These are phyloP conservation scores for Pseudogymnoascus sp. DNA, from an alignment of 2,329 filamentous ascomycete species.

Conservation along the genomic window DNA sequence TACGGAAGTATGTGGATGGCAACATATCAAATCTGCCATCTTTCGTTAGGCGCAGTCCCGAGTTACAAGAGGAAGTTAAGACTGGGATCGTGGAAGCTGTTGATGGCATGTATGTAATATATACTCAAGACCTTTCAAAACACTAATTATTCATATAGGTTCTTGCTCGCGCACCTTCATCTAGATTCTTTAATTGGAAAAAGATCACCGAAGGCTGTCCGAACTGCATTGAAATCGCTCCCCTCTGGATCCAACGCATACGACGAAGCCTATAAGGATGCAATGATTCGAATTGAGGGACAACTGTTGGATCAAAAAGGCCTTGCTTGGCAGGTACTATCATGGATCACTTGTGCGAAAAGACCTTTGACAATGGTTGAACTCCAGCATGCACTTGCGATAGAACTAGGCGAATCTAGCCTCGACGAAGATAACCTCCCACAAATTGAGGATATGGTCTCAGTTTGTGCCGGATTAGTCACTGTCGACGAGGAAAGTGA, in stretches of 20 bases:
- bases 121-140: background rate
- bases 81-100: slow-evolving; percentile 19
- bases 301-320: slow-evolving; percentile 23
- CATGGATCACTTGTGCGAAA: slow-evolving; percentile 16
- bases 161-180: slow-evolving; percentile 30
- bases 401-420: slow-evolving; percentile 17
- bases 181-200: slow-evolving; percentile 27
- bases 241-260: slow-evolving; percentile 21
- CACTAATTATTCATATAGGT: slow-evolving; percentile 26
- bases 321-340: slow-evolving; percentile 29
- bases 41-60: slow-evolving; percentile 15
- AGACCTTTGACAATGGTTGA: slow-evolving; percentile 25
- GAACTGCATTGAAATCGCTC: slow-evolving; percentile 25
- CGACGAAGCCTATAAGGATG: slow-evolving; percentile 20
- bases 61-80: slow-evolving; percentile 23
- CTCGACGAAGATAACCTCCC: slow-evolving; percentile 22
- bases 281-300: slow-evolving; percentile 29
- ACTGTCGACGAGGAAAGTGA: slow-evolving; percentile 20
- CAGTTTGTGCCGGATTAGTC: slow-evolving; percentile 21
- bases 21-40: slow-evolving; percentile 20
- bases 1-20: slow-evolving; percentile 25
- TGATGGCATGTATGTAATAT: slow-evolving; percentile 29
- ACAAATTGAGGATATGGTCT: slow-evolving; percentile 13
- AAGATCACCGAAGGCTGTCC: slow-evolving; percentile 25
- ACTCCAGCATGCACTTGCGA: slow-evolving; percentile 30